Evolutionary conservation across 257 asterid genomes (phyloP).

Genomic region (Nyctanthes arbortristis): DNA sequence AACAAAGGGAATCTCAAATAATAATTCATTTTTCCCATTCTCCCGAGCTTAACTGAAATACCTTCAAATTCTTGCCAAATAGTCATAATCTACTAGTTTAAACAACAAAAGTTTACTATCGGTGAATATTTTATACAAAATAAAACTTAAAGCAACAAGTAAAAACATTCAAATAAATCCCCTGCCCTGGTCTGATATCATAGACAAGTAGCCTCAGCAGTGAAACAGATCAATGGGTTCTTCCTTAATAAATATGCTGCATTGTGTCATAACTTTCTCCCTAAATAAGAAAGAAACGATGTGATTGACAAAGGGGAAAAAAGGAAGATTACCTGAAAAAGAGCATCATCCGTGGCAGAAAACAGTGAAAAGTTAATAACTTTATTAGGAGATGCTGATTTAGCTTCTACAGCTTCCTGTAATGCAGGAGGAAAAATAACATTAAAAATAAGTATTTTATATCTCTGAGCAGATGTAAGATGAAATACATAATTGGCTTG

Average conservation of each 20-base stretch:
- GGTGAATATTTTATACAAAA: not conserved
- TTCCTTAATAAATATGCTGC: not conserved
- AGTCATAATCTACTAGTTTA: not conserved
- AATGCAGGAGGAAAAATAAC: conserved; percentile 11
- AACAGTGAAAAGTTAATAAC: conserved; percentile 48
- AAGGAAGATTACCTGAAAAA: conserved; percentile 93
- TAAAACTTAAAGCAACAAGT: not conserved
- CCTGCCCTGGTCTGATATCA: not conserved
- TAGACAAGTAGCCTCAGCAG: not conserved
- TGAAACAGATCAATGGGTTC: not conserved
- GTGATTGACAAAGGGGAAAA: too few relatives aligned
- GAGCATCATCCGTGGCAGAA: conserved; percentile 56
- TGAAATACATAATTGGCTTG: not conserved
- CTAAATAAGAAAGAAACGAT: not conserved
- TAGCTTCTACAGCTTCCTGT: conserved; percentile 50
- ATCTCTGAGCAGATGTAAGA: conserved; percentile 4
- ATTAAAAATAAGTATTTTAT: not conserved
- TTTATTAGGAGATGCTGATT: conserved; percentile 32
- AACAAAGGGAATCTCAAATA: not conserved
- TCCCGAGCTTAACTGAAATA: not conserved
- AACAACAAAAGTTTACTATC: not conserved
- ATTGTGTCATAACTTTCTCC: not conserved
- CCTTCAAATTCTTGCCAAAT: not conserved
- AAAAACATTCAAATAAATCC: not conserved
- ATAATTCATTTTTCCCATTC: not conserved